Percentiles rank a stretch among this genome's conserved stretches.
phyloP scores from a whole-genome alignment of 768 basidiomycete genomes.

The Strobilomyces confusus region DNA sequence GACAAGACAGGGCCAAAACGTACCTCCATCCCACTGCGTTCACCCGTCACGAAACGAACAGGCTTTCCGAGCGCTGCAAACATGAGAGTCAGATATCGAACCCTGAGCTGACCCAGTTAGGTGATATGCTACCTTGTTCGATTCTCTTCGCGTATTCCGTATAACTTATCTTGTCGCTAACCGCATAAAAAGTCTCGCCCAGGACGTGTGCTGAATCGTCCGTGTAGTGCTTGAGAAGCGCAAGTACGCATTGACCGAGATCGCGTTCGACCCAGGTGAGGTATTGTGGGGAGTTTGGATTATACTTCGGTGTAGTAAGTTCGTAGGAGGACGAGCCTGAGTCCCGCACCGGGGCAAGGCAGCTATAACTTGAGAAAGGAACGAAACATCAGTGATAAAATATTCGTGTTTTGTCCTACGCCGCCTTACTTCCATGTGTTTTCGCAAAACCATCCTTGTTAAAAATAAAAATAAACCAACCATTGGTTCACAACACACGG shows the following conservation, averaged over 20 bases:
- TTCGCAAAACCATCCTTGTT: slow-evolving; percentile 28
- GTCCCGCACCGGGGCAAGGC: slow-evolving; percentile 7
- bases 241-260: slow-evolving; percentile 21
- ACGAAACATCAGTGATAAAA: neutral
- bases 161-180: slow-evolving; percentile 23
- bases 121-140: slow-evolving; percentile 11
- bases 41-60: slow-evolving; percentile 21
- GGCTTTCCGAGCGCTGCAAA: slow-evolving; percentile 24
- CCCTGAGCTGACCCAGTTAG: neutral
- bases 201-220: slow-evolving; percentile 16
- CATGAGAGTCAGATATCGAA: neutral
- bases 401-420: neutral
- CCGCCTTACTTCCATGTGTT: slow-evolving; percentile 23
- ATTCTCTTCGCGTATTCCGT: slow-evolving; percentile 12
- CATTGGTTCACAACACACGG: neutral
- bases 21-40: slow-evolving; percentile 19
- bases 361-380: neutral
- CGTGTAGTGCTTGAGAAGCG: slow-evolving; percentile 23
- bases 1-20: neutral
- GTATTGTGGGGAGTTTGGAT: slow-evolving; percentile 15
- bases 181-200: slow-evolving; percentile 24
- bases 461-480: neutral
- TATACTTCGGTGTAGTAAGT: slow-evolving; percentile 19
- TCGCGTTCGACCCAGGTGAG: slow-evolving; percentile 25
- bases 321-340: slow-evolving; percentile 16